Percentiles rank a stretch among this genome's conserved stretches.
These are phyloP conservation scores for Veloporphyrellus conicus DNA, from an alignment of 1,284 basidiomycete species.

Conservation along the genomic window DNA sequence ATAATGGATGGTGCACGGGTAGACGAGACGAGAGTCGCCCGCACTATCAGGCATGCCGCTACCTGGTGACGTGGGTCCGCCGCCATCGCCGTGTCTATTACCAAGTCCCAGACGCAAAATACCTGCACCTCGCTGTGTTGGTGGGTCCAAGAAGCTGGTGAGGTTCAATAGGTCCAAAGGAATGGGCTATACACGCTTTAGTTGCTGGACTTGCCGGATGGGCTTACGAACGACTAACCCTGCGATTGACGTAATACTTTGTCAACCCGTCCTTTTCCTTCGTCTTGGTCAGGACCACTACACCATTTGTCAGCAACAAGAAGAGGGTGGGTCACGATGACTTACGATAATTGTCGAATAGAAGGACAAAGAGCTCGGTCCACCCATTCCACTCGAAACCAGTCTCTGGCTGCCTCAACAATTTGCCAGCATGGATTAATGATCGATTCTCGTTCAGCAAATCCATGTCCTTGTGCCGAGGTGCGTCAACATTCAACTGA, in stretches of 20 bases:
- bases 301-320: slow-evolving; percentile 8
- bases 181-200: slow-evolving; percentile 59
- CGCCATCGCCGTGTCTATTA: slow-evolving; percentile 34
- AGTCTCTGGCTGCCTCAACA: slow-evolving; percentile 82
- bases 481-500: slow-evolving; percentile 3
- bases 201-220: not conserved
- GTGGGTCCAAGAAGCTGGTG: slow-evolving; percentile 73
- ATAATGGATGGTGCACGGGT: slow-evolving; percentile 81
- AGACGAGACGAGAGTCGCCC: slow-evolving; percentile 67
- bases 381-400: slow-evolving; percentile 76
- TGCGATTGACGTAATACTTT: slow-evolving; percentile 75
- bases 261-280: slow-evolving; percentile 69
- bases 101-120: slow-evolving; percentile 54
- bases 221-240: slow-evolving; percentile 49
- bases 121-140: slow-evolving; percentile 61
- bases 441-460: slow-evolving; percentile 78
- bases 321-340: slow-evolving; percentile 8
- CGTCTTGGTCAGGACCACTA: slow-evolving; percentile 85
- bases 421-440: slow-evolving; percentile 76
- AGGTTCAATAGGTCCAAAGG: slow-evolving; percentile 82
- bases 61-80: slow-evolving; percentile 35
- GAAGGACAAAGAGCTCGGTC: slow-evolving; percentile 80
- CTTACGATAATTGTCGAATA: slow-evolving; percentile 92
- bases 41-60: slow-evolving; percentile 34
- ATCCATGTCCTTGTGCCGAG: slow-evolving; percentile 70